Base-by-base conservation (phyloP, 345 rosid species). In the Barbarea vulgaris region DNA sequence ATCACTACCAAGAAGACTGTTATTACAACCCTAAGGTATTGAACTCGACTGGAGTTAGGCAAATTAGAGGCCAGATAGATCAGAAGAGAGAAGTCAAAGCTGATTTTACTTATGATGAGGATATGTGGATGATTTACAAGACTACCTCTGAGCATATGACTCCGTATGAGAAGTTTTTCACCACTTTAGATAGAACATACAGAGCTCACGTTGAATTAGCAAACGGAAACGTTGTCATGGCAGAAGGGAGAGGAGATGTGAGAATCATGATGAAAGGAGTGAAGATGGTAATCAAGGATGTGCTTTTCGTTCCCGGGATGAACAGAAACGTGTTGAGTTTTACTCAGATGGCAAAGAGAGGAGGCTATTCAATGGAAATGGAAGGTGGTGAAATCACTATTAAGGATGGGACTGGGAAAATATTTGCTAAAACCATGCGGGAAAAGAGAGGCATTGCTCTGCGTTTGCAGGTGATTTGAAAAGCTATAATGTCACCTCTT, bases 391-490 rank as follows among this genome's bases (percentile, higher is more conserved):
- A 50, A 37, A 67, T 67, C 73, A 50, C 7, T 75, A 48, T 75
- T 21, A 48, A 1, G 19, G 33, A 50, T 22, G 15, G 31, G 46
- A 36, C 28, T 37, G 67, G 74, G 37, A 60, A 59, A 4, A 3
- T 50, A 0, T 67, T 75, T 28, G 62, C 33, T 27, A 27, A 17
- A 52, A 17, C 47, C 37, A 21, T 4, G 34, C 9, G 10, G 68
- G 79, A 59, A 2, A 52, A 68, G n/a, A 60, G 69, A 51, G 79
- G 69, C 13, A 18, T 36, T 51, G 55, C 15, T 21, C 44, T 75
- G 69, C 69, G 74, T 68, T 68, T 75, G 18, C 46, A 57, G 73
- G 67, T 67, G 34, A 58, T n/a, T n/a, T n/a, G n/a, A n/a, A n/a
- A n/a, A n/a, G n/a, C n/a, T n/a, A n/a, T n/a, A n/a, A n/a, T n/a